Conservation (phyloP, 495 filamentous ascomycete species). For the Tuber microsphaerosporum region DNA sequence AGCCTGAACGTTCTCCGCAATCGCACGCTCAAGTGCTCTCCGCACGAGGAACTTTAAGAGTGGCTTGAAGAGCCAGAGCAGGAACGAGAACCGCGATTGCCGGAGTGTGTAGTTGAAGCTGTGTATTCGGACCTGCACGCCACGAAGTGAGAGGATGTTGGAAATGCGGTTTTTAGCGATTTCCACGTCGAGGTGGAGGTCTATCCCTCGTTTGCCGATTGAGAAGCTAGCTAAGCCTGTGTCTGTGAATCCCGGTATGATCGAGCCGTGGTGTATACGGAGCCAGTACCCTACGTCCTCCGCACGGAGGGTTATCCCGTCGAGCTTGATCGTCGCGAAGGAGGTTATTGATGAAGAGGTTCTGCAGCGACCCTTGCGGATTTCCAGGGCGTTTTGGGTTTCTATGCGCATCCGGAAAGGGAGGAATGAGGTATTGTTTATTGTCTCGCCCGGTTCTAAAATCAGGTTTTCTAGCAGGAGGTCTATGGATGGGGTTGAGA, state of each 20-base stretch:
- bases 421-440: constrained; percentile 82
- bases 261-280: constrained; percentile 54
- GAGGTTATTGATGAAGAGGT: constrained; percentile 56
- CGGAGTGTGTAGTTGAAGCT: constrained; percentile 72
- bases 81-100: constrained; percentile 64
- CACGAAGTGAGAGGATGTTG: constrained; percentile 68
- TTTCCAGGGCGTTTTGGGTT: constrained; percentile 76
- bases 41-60: constrained; percentile 73
- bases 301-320: constrained; percentile 72
- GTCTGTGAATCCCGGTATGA: constrained; percentile 59
- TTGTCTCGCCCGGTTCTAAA: constrained; percentile 75
- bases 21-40: constrained; percentile 66
- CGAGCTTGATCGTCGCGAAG: constrained; percentile 64
- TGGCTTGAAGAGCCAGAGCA: constrained; percentile 79
- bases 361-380: constrained; percentile 71
- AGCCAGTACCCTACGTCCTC: constrained; percentile 77
- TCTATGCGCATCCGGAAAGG: constrained; percentile 74
- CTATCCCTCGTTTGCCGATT: constrained; percentile 77
- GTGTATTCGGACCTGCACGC: constrained; percentile 72
- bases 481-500: constrained; percentile 74
- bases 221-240: constrained; percentile 77
- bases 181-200: constrained; percentile 76
- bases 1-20: constrained; percentile 64
- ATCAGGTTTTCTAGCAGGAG: constrained; percentile 85
- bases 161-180: constrained; percentile 66